Evolutionary conservation across 2,329 filamentous ascomycete genomes (phyloP), one percentile per base, ranked within the genome.

Genomic region (Dactylonectria macrodidyma): DNA sequence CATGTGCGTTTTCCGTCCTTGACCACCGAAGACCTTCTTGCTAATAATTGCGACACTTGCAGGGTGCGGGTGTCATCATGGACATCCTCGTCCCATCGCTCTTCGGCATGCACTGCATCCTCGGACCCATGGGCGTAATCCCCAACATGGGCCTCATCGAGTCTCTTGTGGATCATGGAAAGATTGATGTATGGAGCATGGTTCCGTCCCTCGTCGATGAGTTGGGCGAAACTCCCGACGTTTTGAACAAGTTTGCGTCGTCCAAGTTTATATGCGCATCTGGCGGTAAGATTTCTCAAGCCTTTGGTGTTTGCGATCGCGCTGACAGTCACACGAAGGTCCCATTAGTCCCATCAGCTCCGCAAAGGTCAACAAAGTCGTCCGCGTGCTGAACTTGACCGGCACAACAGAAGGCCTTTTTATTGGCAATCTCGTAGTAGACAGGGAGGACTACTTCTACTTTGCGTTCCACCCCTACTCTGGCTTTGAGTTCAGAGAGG

Each of bases 21-120:
- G 26, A 14, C 6, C 22, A 26, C 6, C n/a, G 6, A 33, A 33
- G 14, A 33, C 5, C 24, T 33, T 24, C n/a, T 9, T 9, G 26
- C 47, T 50, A 51, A 33, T 33, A 24, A 33, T 6, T 46, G 5
- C n/a, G 7, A 24, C 38, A 12, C 57, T 24, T 16, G 51, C 36
- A 81, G 81, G 80, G 80, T 2, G 81, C 82, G 0, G 82, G 82
- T 9, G 78, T 83, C 6, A 79, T 84, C n/a, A 83, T 83, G 80
- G 66, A 84, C 62, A 79, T 83, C 19, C 34, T 83, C 0, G 75
- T 83, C 67, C 81, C 81, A 0, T 73, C 78, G 0, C 71, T 83
- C 1, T 82, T 79, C 19, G 68, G 72, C 7, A 65, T 83, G 0
- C 79, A 77, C 6, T 81, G 80, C 57, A 62, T 84, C 10, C 58